These are phyloP conservation scores for Aspergillus saccharolyticus DNA, from an alignment of 495 filamentous ascomycete species.

Conservation along the genomic window DNA sequence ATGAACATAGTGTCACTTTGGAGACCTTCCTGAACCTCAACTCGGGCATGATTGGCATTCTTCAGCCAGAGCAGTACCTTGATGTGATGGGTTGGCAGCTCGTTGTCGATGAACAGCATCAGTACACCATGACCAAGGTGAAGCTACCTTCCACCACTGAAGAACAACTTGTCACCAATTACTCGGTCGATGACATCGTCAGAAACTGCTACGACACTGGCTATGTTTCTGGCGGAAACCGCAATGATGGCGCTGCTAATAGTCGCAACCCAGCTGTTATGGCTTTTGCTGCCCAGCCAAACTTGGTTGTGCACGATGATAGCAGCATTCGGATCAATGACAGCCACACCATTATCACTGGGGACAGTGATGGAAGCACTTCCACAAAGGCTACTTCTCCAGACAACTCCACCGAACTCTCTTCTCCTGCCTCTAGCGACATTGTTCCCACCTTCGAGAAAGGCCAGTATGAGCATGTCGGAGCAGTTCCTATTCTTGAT, in stretches of 20 bases:
- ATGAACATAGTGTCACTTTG: constrained; percentile 26
- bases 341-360: constrained; percentile 3
- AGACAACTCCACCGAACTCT: too few species aligned
- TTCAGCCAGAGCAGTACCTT: constrained; percentile 34
- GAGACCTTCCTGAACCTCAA: constrained; percentile 33
- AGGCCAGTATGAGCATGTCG: too few species aligned
- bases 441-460: too few species aligned
- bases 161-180: constrained; percentile 21
- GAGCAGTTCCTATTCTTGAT: too few species aligned
- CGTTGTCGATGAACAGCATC: constrained; percentile 15
- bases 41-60: constrained; percentile 35
- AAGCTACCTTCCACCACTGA: constrained; percentile 8
- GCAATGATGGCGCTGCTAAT: constrained; percentile 1
- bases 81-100: constrained; percentile 35
- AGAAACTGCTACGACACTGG: constrained; percentile 25
- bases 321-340: constrained; percentile 10
- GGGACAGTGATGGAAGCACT: background rate
- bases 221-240: constrained; percentile 18
- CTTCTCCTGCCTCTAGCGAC: too few species aligned
- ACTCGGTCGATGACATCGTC: constrained; percentile 34
- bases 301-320: constrained; percentile 6
- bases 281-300: constrained; percentile 17
- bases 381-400: background rate
- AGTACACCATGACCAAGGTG: constrained; percentile 13
- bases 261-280: constrained; percentile 10